Percentiles rank a stretch among this genome's conserved stretches.
Conservation (phyloP, 495 filamentous ascomycete genomes). For the Cercophora newfieldiana region DNA sequence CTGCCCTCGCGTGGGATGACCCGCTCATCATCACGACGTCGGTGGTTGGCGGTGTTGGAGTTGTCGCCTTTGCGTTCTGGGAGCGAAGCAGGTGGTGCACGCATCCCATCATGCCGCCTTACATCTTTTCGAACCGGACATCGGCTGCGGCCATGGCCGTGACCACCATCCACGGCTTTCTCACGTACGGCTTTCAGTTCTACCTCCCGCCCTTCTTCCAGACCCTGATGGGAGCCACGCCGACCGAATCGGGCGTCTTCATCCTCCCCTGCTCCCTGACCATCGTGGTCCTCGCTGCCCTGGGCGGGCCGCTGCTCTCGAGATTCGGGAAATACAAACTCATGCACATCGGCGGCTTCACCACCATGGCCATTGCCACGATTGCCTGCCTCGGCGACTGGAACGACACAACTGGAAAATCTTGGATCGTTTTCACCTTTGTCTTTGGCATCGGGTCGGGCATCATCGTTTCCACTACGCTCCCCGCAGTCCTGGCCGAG, state of each 20-base stretch:
- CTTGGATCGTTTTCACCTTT: slow-evolving; percentile 38
- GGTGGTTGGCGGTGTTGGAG: slow-evolving; percentile 26
- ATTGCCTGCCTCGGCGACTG: slow-evolving; percentile 42
- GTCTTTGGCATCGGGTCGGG: slow-evolving; percentile 37
- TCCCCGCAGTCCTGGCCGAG: slow-evolving; percentile 28
- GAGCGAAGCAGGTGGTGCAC: slow-evolving; percentile 28
- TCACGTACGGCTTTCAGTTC: slow-evolving; percentile 42
- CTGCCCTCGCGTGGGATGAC: slow-evolving; percentile 27
- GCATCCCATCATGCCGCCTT: slow-evolving; percentile 37
- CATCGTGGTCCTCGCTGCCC: slow-evolving; percentile 34
- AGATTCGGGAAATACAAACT: slow-evolving; percentile 47
- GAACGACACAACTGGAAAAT: slow-evolving; percentile 22
- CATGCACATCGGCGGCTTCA: slow-evolving; percentile 43
- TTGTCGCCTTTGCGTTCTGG: slow-evolving; percentile 29
- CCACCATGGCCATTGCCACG: slow-evolving; percentile 41
- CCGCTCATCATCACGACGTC: slow-evolving; percentile 25
- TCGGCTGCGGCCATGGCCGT: slow-evolving; percentile 30
- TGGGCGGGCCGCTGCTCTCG: slow-evolving; percentile 42
- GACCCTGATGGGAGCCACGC: slow-evolving; percentile 33
- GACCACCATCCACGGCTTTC: slow-evolving; percentile 33
- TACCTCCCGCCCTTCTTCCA: slow-evolving; percentile 56
- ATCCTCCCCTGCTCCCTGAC: slow-evolving; percentile 49
- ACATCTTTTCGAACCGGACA: slow-evolving; percentile 40
- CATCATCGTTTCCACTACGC: slow-evolving; percentile 37
- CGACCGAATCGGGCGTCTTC: slow-evolving; percentile 44